A percentile compares a stretch with the other conserved stretches of the same genome.
These are phyloP conservation scores for Aureobasidium subglaciale DNA, from an alignment of 2,329 filamentous ascomycete genomes.

Conservation along the genomic window DNA sequence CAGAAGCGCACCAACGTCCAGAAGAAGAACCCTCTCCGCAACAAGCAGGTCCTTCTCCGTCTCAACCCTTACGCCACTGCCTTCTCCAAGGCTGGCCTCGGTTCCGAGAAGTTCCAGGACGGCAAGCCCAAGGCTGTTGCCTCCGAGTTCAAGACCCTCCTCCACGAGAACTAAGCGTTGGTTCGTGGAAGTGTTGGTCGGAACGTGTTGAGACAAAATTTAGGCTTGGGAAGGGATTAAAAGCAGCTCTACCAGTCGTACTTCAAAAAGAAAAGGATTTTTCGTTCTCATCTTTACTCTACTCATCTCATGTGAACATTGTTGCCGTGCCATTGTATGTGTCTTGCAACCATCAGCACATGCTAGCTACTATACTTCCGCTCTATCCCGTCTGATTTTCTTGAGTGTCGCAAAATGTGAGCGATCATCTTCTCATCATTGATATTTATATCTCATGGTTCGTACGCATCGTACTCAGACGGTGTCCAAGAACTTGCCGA, in stretches of 20 bases:
- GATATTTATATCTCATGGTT: not conserved
- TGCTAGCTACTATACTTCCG: too few species aligned
- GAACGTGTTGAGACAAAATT: not conserved
- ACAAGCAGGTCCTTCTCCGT: slow-evolving; percentile 97
- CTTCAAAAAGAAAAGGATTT: slow-evolving; percentile 8
- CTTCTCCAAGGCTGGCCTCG: slow-evolving; percentile 80
- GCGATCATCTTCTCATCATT: too few species aligned
- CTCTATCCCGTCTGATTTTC: too few species aligned
- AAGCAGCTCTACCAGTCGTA: slow-evolving; percentile 11
- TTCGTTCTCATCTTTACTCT: not conserved
- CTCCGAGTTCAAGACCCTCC: slow-evolving; percentile 44
- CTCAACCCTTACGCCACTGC: slow-evolving; percentile 96
- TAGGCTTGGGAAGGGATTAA: slow-evolving; percentile 9
- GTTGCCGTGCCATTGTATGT: not conserved
- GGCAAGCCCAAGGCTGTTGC: slow-evolving; percentile 54
- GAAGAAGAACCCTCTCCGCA: slow-evolving; percentile 99
- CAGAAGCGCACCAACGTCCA: slow-evolving; percentile 88
- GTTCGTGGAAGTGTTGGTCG: slow-evolving; percentile 4
- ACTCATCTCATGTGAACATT: not conserved
- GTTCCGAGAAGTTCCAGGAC: slow-evolving; percentile 57
- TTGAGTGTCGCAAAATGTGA: too few species aligned
- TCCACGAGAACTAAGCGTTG: slow-evolving; percentile 41
- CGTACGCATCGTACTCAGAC: not conserved
- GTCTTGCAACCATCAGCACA: too few species aligned
- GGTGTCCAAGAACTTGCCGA: slow-evolving; percentile 37